Base-by-base conservation (phyloP, 2,329 filamentous ascomycete species). In the Colletotrichum eleusines region DNA sequence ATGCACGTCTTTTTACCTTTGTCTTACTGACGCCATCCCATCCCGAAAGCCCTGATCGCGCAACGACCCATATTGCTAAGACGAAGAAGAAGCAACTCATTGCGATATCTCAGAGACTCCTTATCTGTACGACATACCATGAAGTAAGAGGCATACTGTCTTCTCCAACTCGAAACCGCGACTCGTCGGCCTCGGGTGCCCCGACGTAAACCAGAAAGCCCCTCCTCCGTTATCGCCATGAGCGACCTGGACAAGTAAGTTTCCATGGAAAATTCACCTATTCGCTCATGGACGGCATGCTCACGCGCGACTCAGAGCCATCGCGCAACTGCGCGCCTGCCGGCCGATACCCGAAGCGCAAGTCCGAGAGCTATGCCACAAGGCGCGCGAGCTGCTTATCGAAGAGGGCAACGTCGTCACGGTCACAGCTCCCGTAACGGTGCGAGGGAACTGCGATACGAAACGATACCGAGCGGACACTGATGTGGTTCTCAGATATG, bases 371-470 rank as follows among this genome's bases (percentile, higher is more conserved):
- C 88, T 99, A 76, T 98, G 96, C 84, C 95, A 98, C 86, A 98
- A 98, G 80, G 96, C 96, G 63, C 90, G 96, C 74, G 96, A 99
- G 84, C 88, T 99, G 65, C 85, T 99, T 74, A 97, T 99, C 73
- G 96, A 98, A 82, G 96, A 99, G 84, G 95, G 94, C 74, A 98
- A 99, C 80, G 95, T 98, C 61, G 95, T 98, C 74, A 94, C 93
- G 23, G 95, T 99, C 73, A 92, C 95, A 79, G 95, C 95, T 72
- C 95, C 95, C 28, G 95, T 98, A 71, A 98, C 95, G 80, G 92
- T 94, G 89, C 66, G 87, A 68, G 51, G n/a, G 46, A 33, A 28
- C 16, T 2, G n/a, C 26, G 5, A 16, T 16, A 11, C 9, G 5
- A 11, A 6, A 20, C 20, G 8, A 31, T 62, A 20, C 14, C 38